Conservation (phyloP, 352 stramenopile genomes). For the Pythium sp. region DNA sequence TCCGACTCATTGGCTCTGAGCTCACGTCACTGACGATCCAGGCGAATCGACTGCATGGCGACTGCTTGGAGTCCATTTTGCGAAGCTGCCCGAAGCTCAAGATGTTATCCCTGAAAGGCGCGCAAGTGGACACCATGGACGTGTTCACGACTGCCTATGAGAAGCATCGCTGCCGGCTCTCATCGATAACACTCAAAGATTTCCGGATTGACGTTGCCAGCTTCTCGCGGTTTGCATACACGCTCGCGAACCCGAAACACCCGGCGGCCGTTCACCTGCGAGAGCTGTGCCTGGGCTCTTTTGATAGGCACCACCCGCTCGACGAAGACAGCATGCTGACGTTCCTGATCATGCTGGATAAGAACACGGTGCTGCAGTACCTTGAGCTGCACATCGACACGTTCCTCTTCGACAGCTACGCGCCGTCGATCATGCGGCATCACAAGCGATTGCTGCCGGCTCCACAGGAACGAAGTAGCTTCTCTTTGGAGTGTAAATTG, state of each 20-base stretch:
- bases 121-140: slow-evolving; percentile 31
- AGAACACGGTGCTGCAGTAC: slow-evolving; percentile 12
- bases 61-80: slow-evolving; percentile 25
- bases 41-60: slow-evolving; percentile 21
- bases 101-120: slow-evolving; percentile 22
- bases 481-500: neutral
- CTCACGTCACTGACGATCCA: slow-evolving; percentile 26
- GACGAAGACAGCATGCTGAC: slow-evolving; percentile 17
- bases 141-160: slow-evolving; percentile 20
- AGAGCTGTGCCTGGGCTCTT: slow-evolving; percentile 17
- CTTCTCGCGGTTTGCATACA: slow-evolving; percentile 8
- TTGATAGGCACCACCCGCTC: slow-evolving; percentile 15
- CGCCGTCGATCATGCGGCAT: slow-evolving; percentile 11
- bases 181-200: slow-evolving; percentile 19
- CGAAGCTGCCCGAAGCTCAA: slow-evolving; percentile 24
- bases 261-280: slow-evolving; percentile 7
- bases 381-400: slow-evolving; percentile 18
- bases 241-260: slow-evolving; percentile 4
- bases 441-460: slow-evolving; percentile 7
- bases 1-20: slow-evolving; percentile 23
- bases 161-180: slow-evolving; percentile 10
- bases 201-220: slow-evolving; percentile 15
- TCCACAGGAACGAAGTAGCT: neutral
- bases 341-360: slow-evolving; percentile 10
- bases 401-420: slow-evolving; percentile 14